A percentile compares a stretch with the other conserved stretches of the same genome.
phyloP scores from a whole-genome alignment of 805 yeast genomes.

The Yamadazyma philogaea region DNA sequence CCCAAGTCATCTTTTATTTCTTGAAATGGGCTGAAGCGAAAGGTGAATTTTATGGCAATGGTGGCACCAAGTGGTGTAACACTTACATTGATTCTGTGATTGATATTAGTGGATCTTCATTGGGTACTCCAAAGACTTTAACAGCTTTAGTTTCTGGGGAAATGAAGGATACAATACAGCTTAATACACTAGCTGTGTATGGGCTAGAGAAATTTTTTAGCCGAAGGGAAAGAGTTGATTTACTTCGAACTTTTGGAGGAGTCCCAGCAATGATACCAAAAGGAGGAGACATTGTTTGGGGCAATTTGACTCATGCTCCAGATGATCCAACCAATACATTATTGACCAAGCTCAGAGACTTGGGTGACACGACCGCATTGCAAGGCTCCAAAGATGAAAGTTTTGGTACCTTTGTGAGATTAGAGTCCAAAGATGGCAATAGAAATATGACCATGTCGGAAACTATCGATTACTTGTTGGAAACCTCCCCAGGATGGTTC shows the following conservation, averaged over 20 bases:
- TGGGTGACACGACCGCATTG: constrained; percentile 17
- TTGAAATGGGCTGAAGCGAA: constrained; percentile 95
- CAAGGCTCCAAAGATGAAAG: constrained; percentile 27
- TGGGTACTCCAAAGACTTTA: constrained; percentile 93
- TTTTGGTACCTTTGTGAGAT: constrained; percentile 73
- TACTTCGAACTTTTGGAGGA: constrained; percentile 90
- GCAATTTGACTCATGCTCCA: constrained; percentile 62
- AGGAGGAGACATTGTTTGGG: constrained; percentile 93
- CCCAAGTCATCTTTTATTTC: constrained; percentile 84
- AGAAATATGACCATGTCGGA: constrained; percentile 61
- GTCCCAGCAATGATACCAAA: constrained; percentile 94
- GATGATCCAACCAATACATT: constrained; percentile 53
- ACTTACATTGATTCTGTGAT: constrained; percentile 76
- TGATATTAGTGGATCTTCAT: constrained; percentile 82
- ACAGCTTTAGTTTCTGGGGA: constrained; percentile 95
- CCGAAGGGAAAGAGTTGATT: constrained; percentile 80
- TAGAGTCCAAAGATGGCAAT: constrained; percentile 37
- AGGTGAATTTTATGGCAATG: constrained; percentile 80
- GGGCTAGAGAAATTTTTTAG: constrained; percentile 94
- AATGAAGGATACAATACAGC: constrained; percentile 95
- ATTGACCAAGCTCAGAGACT: constrained; percentile 14
- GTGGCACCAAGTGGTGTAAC: constrained; percentile 88
- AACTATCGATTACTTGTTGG: constrained; percentile 63
- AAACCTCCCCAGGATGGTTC: constrained; percentile 77
- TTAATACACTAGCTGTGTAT: constrained; percentile 87